Evolutionary conservation across 1,139 yeast genomes (phyloP), one percentile per base, ranked within the genome.

Genomic region (Taphrina sp.): DNA sequence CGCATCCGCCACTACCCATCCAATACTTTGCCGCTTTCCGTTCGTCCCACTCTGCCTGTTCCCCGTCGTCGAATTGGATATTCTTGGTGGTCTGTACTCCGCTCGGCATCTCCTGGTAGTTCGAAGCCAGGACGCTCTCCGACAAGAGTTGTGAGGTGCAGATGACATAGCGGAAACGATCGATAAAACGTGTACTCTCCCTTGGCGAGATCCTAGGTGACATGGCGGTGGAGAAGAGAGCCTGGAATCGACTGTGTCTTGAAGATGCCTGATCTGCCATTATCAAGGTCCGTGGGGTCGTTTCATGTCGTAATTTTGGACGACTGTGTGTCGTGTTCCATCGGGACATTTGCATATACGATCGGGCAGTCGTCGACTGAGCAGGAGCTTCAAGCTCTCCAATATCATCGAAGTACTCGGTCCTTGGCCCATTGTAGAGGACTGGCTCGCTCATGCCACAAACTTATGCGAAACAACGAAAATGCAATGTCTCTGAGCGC

Each of bases 141-240:
- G 73, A 75, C 10, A 76, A 63, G 19, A 76, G 65, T 54, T 73
- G 74, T 26, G 77, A 73, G 10, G 77, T 70, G 3, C 76, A 72
- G 1, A 76, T 58, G 3, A 67, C 63, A 61, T 75, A 76, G 39
- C 76, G 68, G 61, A 76, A 75, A 56, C 76, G 72, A 57, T 76
- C 80, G 43, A 73, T 61, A 61, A 76, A 76, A 49, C 66, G 62
- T 19, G 62, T 44, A 17, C 66, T 69, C 57, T 72, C 76, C 12
- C 60, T 62, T 2, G 58, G 59, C 3, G 66, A 59, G 20, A 72
- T 63, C 17, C 60, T 43, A 26, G 58, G 54, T 10, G 54, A 49
- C 36, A 61, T 33, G n/a, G 63, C 62, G 2, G 61, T 46, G 61
- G 61, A 29, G 34, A 49, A 49, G 3, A 49, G 33, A 14, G 54